These are phyloP conservation scores for Camellia lanceoleosa DNA, from an alignment of 148 eudicot species.

Conservation along the genomic window DNA sequence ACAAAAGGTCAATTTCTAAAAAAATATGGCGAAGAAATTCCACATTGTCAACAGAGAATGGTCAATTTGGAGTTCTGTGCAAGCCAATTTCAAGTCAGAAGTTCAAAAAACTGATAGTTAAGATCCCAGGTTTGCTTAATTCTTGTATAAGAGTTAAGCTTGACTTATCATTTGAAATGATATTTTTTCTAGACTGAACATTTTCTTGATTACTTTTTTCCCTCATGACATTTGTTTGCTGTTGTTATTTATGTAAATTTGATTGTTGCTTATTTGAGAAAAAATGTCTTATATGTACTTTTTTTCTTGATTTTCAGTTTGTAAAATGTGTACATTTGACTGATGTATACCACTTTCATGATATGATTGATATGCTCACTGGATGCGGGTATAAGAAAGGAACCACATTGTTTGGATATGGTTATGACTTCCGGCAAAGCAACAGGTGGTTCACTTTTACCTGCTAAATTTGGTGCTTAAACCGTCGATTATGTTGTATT, in stretches of 20 bases:
- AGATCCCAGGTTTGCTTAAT: background rate
- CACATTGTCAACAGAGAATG: background rate
- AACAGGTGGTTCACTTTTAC: slow-evolving; percentile 59
- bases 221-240: background rate
- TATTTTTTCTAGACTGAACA: background rate
- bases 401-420: slow-evolving; percentile 89
- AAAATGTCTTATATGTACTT: background rate
- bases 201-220: background rate
- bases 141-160: slow-evolving; percentile 2
- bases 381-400: slow-evolving; percentile 88
- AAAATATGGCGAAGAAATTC: background rate
- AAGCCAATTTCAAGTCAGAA: background rate
- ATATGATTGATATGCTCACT: slow-evolving; percentile 92
- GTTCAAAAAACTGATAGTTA: background rate
- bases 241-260: background rate
- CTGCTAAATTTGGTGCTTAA: background rate
- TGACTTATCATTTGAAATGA: background rate
- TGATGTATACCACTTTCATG: slow-evolving; percentile 91
- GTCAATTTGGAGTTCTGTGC: background rate
- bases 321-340: slow-evolving; percentile 57
- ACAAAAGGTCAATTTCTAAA: background rate
- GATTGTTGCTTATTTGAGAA: background rate
- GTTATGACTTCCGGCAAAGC: slow-evolving; percentile 97
- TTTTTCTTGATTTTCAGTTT: slow-evolving; percentile 45
- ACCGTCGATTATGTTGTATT: background rate